A percentile compares a stretch with the other conserved stretches of the same genome.
phyloP scores from a whole-genome alignment of 805 yeast genomes.

The Saccharomycopsis sp. region DNA sequence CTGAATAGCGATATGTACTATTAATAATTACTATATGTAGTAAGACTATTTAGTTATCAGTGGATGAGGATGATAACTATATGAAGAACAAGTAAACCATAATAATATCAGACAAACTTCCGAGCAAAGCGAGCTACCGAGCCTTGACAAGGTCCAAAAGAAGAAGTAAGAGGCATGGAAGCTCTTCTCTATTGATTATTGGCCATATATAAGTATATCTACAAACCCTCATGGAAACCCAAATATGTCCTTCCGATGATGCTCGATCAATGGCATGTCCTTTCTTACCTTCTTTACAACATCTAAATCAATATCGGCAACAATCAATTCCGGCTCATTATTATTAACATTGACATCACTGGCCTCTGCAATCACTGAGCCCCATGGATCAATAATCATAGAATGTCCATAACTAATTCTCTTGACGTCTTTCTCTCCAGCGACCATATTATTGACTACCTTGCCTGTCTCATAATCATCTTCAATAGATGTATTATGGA shows the following conservation, averaged over 20 bases:
- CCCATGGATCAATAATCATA: conserved; percentile 89
- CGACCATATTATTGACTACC: neutral
- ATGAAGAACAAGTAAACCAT: no score
- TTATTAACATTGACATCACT: conserved; percentile 35
- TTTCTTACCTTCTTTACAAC: conserved; percentile 44
- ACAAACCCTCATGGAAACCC: conserved; percentile 1
- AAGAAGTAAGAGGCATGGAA: no score
- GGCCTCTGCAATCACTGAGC: conserved; percentile 58
- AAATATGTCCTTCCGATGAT: conserved; percentile 59
- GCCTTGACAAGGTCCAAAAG: no score
- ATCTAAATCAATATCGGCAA: conserved; percentile 61
- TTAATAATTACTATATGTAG: no score
- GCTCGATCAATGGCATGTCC: conserved; percentile 74
- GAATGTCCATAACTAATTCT: conserved; percentile 85
- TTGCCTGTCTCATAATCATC: conserved; percentile 25
- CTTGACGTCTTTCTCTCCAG: conserved; percentile 23
- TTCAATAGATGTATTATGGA: conserved; percentile 50
- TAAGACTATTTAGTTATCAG: no score
- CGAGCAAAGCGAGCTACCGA: no score
- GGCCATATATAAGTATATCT: no score
- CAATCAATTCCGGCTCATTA: conserved; percentile 39
- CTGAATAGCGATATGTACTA: no score
- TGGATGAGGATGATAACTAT: no score
- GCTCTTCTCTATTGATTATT: no score
- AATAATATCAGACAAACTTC: no score